A percentile compares a stretch with the other conserved stretches of the same genome.
Evolutionary conservation across 352 stramenopile species (phyloP).

Genomic region (Pilasporangium apinafurcum): DNA sequence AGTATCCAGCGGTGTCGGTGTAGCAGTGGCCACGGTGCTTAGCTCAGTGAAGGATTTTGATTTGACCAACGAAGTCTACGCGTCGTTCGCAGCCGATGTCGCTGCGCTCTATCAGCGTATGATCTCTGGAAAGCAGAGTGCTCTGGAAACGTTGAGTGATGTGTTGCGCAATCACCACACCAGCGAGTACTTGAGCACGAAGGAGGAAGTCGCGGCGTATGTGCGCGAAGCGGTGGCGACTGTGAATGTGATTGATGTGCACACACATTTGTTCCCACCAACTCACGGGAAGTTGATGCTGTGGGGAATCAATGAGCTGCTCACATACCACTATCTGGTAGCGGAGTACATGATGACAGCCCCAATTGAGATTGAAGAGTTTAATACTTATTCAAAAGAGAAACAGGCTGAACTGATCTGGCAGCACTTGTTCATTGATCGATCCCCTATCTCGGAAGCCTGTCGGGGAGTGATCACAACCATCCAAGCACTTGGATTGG

Average conservation of each 20-base stretch:
- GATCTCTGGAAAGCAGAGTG: conserved; percentile 25
- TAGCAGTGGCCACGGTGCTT: conserved; percentile 26
- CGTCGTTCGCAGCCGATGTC: conserved; percentile 41
- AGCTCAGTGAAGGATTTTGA: conserved; percentile 30
- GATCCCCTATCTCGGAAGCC: conserved; percentile 86
- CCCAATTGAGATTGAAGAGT: conserved; percentile 63
- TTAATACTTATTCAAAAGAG: conserved; percentile 74
- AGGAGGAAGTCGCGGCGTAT: conserved; percentile 21
- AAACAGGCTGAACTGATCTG: conserved; percentile 87
- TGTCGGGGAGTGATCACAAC: conserved; percentile 89
- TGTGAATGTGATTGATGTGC: conserved; percentile 45
- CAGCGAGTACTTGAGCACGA: conserved; percentile 25
- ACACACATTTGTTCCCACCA: conserved; percentile 92
- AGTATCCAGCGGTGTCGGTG: conserved; percentile 19
- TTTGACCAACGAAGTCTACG: conserved; percentile 27
- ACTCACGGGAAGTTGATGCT: conserved; percentile 88
- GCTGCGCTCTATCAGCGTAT: conserved; percentile 47
- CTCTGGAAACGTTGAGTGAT: conserved; percentile 21
- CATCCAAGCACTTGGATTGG: conserved; percentile 70
- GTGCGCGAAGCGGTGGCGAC: conserved; percentile 28
- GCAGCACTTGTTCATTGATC: conserved; percentile 87
- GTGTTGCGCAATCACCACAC: conserved; percentile 15
- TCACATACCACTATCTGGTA: conserved; percentile 96
- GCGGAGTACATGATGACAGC: conserved; percentile 91
- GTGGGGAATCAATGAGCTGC: conserved; percentile 91